phyloP scores from a whole-genome alignment of 306 rosid species.

The Sindora glabra region DNA sequence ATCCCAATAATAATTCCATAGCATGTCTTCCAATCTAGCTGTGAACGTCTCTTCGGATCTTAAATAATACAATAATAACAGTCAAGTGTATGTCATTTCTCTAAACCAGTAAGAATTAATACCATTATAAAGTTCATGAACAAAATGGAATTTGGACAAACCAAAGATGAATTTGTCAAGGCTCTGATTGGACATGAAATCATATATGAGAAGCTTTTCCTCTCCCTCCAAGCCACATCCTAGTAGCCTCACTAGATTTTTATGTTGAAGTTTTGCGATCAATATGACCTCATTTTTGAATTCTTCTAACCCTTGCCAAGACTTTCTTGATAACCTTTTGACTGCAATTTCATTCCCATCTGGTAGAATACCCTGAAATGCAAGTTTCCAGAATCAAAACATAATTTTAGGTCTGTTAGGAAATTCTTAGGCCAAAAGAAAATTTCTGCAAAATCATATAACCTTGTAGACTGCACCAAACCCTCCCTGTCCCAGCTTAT shows the following conservation, averaged over 20 bases:
- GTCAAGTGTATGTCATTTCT: neutral
- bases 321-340: slow-evolving; percentile 29
- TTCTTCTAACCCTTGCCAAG: slow-evolving; percentile 33
- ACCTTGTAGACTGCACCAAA: slow-evolving; percentile 20
- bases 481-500: slow-evolving; percentile 44
- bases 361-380: slow-evolving; percentile 23
- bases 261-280: slow-evolving; percentile 31
- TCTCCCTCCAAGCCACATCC: slow-evolving; percentile 27
- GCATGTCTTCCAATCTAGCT: slow-evolving; percentile 12
- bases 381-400: neutral
- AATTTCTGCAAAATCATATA: neutral
- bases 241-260: slow-evolving; percentile 32
- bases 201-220: slow-evolving; percentile 28
- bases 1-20: slow-evolving; percentile 17
- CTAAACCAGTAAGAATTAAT: no score
- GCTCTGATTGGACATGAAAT: slow-evolving; percentile 31
- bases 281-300: slow-evolving; percentile 28
- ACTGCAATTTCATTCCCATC: slow-evolving; percentile 27
- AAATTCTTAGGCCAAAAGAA: neutral
- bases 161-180: slow-evolving; percentile 26
- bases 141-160: neutral
- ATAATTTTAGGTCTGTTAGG: neutral
- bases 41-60: slow-evolving; percentile 11
- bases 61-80: neutral
- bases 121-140: no score